Conservation (phyloP, 345 rosid species). For the Euphorbia lathyris region DNA sequence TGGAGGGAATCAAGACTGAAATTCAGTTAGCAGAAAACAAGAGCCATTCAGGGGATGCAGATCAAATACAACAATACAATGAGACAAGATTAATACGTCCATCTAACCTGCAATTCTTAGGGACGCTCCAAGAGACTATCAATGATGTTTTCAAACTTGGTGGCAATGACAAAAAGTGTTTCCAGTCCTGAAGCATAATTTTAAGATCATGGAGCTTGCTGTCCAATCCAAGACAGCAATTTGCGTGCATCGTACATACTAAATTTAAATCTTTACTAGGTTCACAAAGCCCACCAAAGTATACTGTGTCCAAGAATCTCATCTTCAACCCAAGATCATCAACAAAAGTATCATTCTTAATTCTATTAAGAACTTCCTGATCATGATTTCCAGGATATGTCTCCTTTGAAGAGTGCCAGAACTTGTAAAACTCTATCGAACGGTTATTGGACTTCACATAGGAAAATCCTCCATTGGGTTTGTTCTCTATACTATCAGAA, state of each 20-base stretch:
- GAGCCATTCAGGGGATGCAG: slow-evolving; percentile 6
- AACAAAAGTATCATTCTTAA: slow-evolving; percentile 51
- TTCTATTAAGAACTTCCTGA: slow-evolving; percentile 71
- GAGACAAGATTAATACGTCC: neutral
- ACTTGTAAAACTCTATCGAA: slow-evolving; percentile 70
- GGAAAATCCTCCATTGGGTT: slow-evolving; percentile 74
- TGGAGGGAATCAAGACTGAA: slow-evolving; percentile 51
- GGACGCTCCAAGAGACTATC: slow-evolving; percentile 60
- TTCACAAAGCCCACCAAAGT: slow-evolving; percentile 83
- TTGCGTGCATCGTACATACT: slow-evolving; percentile 89
- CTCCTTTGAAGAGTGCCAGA: slow-evolving; percentile 67
- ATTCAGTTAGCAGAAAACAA: neutral
- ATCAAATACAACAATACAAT: neutral
- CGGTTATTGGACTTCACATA: slow-evolving; percentile 66
- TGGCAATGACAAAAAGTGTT: slow-evolving; percentile 51
- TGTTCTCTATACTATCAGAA: slow-evolving; percentile 44
- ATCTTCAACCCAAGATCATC: slow-evolving; percentile 50
- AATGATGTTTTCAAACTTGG: slow-evolving; percentile 41
- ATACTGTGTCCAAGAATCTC: slow-evolving; percentile 70
- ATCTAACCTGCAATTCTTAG: slow-evolving; percentile 75
- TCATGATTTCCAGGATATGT: slow-evolving; percentile 61
- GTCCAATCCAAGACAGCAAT: slow-evolving; percentile 75
- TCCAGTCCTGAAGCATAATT: slow-evolving; percentile 85
- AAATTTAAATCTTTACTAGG: slow-evolving; percentile 68
- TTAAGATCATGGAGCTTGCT: slow-evolving; percentile 73